A percentile compares a stretch with the other conserved stretches of the same genome.
phyloP scores from a whole-genome alignment of 2,329 filamentous ascomycete species.

The Colletotrichum navitas region DNA sequence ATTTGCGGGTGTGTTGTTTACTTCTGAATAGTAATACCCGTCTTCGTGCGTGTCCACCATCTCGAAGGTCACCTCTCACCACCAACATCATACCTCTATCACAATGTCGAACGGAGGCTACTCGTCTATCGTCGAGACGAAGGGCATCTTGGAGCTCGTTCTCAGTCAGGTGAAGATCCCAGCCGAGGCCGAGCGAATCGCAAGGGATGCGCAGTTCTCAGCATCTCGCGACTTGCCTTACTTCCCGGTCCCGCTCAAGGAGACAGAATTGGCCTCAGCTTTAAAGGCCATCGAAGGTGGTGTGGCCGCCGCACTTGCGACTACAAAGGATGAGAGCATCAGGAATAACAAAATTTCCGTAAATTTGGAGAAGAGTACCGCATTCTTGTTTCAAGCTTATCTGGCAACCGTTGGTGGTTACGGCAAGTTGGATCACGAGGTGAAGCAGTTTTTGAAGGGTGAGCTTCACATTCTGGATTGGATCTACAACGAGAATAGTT shows the following conservation, averaged over 20 bases:
- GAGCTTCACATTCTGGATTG: conserved; percentile 1
- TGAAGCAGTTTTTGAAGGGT: conserved; percentile 51
- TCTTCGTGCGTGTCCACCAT: not conserved
- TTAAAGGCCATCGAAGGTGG: conserved; percentile 58
- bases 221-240: conserved; percentile 54
- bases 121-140: conserved; percentile 46
- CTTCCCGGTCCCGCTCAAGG: conserved; percentile 62
- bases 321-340: conserved; percentile 43
- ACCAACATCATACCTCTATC: not conserved
- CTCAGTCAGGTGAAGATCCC: conserved; percentile 49
- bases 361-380: conserved; percentile 56
- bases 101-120: conserved; percentile 41
- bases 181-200: conserved; percentile 45
- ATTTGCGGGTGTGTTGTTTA: not conserved
- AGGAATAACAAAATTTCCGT: conserved; percentile 47
- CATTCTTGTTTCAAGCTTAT: conserved; percentile 56
- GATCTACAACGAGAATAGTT: not conserved
- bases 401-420: conserved; percentile 53
- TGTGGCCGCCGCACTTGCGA: conserved; percentile 51
- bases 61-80: not conserved
- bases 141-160: conserved; percentile 47
- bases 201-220: conserved; percentile 49
- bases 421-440: conserved; percentile 54
- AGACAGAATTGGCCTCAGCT: conserved; percentile 59
- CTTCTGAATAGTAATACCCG: not conserved